phyloP scores from a whole-genome alignment of 108 stramenopile species.

The Bacterosira constricta region DNA sequence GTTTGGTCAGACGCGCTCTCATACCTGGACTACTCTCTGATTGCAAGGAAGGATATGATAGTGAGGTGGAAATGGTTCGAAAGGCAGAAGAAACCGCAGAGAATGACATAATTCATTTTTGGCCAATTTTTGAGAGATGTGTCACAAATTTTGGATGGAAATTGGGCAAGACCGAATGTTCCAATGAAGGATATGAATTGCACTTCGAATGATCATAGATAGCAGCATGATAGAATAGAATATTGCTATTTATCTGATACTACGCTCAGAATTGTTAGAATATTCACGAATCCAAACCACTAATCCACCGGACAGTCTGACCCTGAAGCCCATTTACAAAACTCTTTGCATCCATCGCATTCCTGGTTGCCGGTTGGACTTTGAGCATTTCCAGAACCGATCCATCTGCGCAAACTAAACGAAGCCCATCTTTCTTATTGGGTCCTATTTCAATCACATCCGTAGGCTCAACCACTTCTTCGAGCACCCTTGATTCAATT shows the following conservation, averaged over 20 bases:
- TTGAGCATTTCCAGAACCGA: slow-evolving; percentile 86
- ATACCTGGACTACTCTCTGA: slow-evolving; percentile 16
- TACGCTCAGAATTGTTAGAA: neutral
- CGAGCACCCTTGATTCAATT: slow-evolving; percentile 67
- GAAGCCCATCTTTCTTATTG: slow-evolving; percentile 80
- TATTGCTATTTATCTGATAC: neutral
- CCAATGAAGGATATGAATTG: slow-evolving; percentile 42
- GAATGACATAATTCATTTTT: slow-evolving; percentile 10
- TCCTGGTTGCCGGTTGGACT: slow-evolving; percentile 91
- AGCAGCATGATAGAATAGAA: too few species aligned
- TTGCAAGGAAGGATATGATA: neutral
- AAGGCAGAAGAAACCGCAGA: slow-evolving; percentile 25
- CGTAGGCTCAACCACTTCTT: slow-evolving; percentile 52
- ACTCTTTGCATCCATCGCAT: slow-evolving; percentile 91
- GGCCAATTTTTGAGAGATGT: slow-evolving; percentile 41
- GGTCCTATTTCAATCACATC: slow-evolving; percentile 66
- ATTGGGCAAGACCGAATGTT: slow-evolving; percentile 38
- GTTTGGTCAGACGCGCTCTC: slow-evolving; percentile 26
- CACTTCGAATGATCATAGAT: slow-evolving; percentile 21
- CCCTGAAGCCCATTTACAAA: slow-evolving; percentile 95
- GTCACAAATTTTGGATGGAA: slow-evolving; percentile 37
- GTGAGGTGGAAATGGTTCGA: slow-evolving; percentile 14
- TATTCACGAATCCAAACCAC: neutral
- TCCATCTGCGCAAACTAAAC: slow-evolving; percentile 88
- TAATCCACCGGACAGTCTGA: slow-evolving; percentile 55